Percentiles rank a stretch among this genome's conserved stretches.
phyloP scores from a whole-genome alignment of 2,329 filamentous ascomycete species.

The Arthrobotrys megalospora region DNA sequence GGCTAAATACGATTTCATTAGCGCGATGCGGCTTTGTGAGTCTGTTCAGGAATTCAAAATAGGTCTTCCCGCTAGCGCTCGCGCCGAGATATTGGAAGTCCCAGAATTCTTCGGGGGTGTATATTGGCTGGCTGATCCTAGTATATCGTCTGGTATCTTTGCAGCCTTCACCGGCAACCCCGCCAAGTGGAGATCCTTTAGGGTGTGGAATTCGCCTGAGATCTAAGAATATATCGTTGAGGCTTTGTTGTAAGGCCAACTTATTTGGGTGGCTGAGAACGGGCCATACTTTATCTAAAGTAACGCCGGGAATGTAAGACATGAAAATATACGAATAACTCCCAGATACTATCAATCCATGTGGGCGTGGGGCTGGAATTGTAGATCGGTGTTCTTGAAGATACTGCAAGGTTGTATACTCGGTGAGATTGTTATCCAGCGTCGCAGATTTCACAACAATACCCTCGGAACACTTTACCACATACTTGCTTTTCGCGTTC shows the following conservation, averaged over 20 bases:
- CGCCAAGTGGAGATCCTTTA: conserved; percentile 38
- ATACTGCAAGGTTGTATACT: conserved; percentile 34
- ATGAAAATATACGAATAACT: conserved; percentile 38
- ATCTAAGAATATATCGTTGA: conserved; percentile 34
- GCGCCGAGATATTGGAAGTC: conserved; percentile 36
- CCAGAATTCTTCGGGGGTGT: conserved; percentile 44
- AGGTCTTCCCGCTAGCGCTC: conserved; percentile 19
- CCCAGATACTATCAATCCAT: conserved; percentile 44
- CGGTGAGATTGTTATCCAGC: conserved; percentile 36
- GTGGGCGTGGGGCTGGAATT: conserved; percentile 32
- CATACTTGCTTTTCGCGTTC: conserved; percentile 30
- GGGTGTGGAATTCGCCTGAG: conserved; percentile 42
- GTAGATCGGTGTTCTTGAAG: conserved; percentile 39
- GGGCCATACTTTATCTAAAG: conserved; percentile 46
- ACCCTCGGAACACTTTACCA: conserved; percentile 49
- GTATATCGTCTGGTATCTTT: conserved; percentile 40
- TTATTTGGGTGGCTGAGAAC: conserved; percentile 29
- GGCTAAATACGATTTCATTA: conserved; percentile 39
- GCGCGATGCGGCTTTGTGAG: conserved; percentile 37
- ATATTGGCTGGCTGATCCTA: conserved; percentile 27
- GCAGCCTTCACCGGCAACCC: conserved; percentile 46
- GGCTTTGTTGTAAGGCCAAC: conserved; percentile 31
- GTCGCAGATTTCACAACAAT: conserved; percentile 35
- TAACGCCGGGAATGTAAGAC: conserved; percentile 45
- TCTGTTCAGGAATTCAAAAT: conserved; percentile 31